Conservation (phyloP, 176 grass and related monocot species). For the Saccharum officinarum region DNA sequence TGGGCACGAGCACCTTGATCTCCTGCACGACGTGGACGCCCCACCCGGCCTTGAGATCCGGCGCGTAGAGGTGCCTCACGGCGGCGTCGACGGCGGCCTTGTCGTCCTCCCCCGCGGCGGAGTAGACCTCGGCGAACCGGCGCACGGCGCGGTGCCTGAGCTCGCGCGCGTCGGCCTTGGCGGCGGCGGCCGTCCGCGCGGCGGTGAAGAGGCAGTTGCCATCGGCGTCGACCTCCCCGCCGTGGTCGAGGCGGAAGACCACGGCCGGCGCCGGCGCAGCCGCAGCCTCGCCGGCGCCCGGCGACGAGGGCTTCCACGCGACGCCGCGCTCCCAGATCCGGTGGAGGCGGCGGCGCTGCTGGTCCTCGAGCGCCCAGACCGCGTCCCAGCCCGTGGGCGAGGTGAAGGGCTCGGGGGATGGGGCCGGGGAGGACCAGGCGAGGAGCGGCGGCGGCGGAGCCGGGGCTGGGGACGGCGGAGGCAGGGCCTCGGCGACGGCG, state of each 20-base stretch:
- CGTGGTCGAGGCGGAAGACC: conserved; percentile 82
- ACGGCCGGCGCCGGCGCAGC: neutral
- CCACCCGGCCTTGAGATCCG: conserved; percentile 87
- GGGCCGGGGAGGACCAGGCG: conserved; percentile 40
- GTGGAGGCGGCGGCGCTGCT: conserved; percentile 77
- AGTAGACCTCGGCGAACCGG: conserved; percentile 59
- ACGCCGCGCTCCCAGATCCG: conserved; percentile 87
- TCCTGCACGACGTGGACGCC: conserved; percentile 95
- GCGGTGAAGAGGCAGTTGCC: conserved; percentile 97
- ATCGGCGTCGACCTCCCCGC: conserved; percentile 85
- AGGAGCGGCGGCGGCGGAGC: conserved; percentile 42
- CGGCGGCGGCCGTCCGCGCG: conserved; percentile 52
- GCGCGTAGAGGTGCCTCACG: conserved; percentile 84
- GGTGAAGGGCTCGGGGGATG: neutral
- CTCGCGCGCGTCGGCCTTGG: conserved; percentile 61
- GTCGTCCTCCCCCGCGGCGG: conserved; percentile 22
- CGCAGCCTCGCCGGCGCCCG: neutral
- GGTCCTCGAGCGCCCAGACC: conserved; percentile 78
- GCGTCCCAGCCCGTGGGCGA: conserved; percentile 52
- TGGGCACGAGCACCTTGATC: conserved; percentile 79
- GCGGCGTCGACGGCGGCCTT: conserved; percentile 48
- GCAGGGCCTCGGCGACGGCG: conserved; percentile 68
- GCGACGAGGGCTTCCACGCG: conserved; percentile 57
- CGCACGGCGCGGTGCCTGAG: conserved; percentile 69
- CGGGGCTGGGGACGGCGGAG: conserved; percentile 40